Evolutionary conservation across 1,284 basidiomycete species (phyloP).

Genomic region (Moniliella sp.): DNA sequence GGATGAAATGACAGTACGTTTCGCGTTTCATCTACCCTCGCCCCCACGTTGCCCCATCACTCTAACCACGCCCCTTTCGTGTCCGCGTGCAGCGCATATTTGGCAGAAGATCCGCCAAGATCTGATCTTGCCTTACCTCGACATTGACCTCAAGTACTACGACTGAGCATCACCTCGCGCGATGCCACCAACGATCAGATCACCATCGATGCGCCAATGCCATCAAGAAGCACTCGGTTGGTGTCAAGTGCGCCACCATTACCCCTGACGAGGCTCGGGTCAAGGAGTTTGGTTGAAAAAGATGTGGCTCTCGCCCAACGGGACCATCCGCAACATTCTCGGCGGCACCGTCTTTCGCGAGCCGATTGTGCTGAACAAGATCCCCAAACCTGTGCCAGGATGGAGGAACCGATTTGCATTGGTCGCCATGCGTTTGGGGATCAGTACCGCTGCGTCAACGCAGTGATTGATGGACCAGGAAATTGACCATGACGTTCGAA

Average conservation of each 20-base stretch:
- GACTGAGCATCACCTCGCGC: constrained; percentile 79
- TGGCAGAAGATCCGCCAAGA: constrained; percentile 28
- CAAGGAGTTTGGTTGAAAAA: constrained; percentile 65
- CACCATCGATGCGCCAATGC: constrained; percentile 82
- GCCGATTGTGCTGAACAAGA: constrained; percentile 72
- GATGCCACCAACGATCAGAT: constrained; percentile 85
- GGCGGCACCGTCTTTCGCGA: constrained; percentile 96
- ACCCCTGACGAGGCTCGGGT: constrained; percentile 86
- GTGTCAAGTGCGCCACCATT: constrained; percentile 55
- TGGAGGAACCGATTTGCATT: constrained; percentile 93
- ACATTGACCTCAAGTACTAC: constrained; percentile 92
- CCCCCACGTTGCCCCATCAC: too few species aligned
- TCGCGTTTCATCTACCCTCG: too few species aligned
- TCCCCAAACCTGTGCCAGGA: constrained; percentile 68
- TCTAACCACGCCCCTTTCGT: too few species aligned
- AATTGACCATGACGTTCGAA: constrained; percentile 26
- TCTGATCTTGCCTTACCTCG: constrained; percentile 81
- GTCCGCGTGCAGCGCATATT: background rate
- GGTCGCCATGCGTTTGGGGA: constrained; percentile 93
- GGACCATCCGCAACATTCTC: constrained; percentile 62
- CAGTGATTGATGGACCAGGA: constrained; percentile 19
- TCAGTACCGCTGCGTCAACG: constrained; percentile 40
- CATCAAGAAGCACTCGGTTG: constrained; percentile 32
- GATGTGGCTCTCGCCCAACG: constrained; percentile 44
- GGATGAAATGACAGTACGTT: too few species aligned